Evolutionary conservation across 306 rosid species (phyloP), one percentile per base, ranked within the genome.

Genomic region (Rubus parviflorus): DNA sequence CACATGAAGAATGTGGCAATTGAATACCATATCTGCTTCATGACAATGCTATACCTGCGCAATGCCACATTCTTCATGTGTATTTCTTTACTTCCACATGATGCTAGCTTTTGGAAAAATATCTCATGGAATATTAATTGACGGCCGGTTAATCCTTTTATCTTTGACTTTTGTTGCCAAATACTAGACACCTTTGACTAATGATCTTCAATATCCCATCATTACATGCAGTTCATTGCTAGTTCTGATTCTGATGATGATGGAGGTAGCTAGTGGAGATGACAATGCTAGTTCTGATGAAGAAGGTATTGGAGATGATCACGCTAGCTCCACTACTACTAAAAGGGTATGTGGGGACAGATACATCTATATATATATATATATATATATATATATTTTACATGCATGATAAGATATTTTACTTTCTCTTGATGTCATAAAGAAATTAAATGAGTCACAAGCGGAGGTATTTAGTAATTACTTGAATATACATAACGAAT

Each of bases 151-250:
- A 30, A 30, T 30, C 35, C 35, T 30, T 30, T 67, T 42, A 9
- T n/a, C 48, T 47, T 9, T 14, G 15, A 48, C 0, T 7, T 7
- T 25, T 38, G 35, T 30, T 30, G 8, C 66, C 20, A 8, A 25
- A 46, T 23, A 17, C 43, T 57, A 57, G 68, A 60, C 35, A 60
- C 61, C 43, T 82, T 60, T 64, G 67, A 17, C 60, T 58, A 66
- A 62, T 49, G 61, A 20, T 85, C 41, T 30, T 30, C 35, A 77
- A 81, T n/a, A 64, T 62, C 17, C 11, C 57, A 19, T 20, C 19
- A 69, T 75, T 49, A 63, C 82, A 35, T 85, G 82, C 90, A 90
- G 97, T 87, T 87, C 81, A 80, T 90, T 83, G 97, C 35, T 30
- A 30, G 35, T 30, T 30, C 35, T 30, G 35, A 30, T 30, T 30